phyloP scores from a whole-genome alignment of 805 yeast genomes.

The Myxozyma monticola region DNA sequence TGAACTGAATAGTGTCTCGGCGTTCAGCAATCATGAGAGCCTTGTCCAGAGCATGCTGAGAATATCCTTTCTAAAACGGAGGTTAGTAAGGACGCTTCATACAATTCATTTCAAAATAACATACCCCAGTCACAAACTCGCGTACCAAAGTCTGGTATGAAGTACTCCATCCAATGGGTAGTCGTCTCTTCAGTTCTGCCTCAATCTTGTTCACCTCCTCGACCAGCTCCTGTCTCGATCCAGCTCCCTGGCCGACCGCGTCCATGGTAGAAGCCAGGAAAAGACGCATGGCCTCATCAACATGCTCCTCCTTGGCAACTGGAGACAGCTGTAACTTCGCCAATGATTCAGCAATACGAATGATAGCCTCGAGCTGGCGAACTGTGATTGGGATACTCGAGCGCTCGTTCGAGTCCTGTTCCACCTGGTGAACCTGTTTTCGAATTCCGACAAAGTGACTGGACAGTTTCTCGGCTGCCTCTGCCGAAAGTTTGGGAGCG shows the following conservation, averaged over 20 bases:
- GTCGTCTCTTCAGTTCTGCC: conserved; percentile 78
- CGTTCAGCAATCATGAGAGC: conserved; percentile 81
- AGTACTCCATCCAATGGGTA: conserved; percentile 96
- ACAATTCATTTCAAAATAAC: conserved; percentile 12
- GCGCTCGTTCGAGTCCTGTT: conserved; percentile 77
- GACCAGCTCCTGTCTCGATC: conserved; percentile 45
- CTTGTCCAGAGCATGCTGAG: conserved; percentile 73
- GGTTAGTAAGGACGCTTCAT: not conserved
- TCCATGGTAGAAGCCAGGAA: conserved; percentile 98
- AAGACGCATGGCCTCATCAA: conserved; percentile 90
- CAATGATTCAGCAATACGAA: conserved; percentile 90
- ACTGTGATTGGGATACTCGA: conserved; percentile 96
- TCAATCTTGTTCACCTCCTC: conserved; percentile 79
- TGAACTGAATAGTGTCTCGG: conserved; percentile 80
- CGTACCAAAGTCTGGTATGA: conserved; percentile 77
- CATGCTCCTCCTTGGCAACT: conserved; percentile 83
- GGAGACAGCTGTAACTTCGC: conserved; percentile 85
- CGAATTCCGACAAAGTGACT: conserved; percentile 92
- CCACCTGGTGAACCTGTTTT: conserved; percentile 76
- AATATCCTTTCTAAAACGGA: conserved; percentile 43
- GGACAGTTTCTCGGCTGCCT: conserved; percentile 85
- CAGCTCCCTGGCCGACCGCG: conserved; percentile 74
- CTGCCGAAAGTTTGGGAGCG: conserved; percentile 87
- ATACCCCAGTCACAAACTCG: conserved; percentile 54
- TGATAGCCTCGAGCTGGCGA: conserved; percentile 95